phyloP scores from a whole-genome alignment of 768 basidiomycete species.

The Tricholoma sp. region DNA sequence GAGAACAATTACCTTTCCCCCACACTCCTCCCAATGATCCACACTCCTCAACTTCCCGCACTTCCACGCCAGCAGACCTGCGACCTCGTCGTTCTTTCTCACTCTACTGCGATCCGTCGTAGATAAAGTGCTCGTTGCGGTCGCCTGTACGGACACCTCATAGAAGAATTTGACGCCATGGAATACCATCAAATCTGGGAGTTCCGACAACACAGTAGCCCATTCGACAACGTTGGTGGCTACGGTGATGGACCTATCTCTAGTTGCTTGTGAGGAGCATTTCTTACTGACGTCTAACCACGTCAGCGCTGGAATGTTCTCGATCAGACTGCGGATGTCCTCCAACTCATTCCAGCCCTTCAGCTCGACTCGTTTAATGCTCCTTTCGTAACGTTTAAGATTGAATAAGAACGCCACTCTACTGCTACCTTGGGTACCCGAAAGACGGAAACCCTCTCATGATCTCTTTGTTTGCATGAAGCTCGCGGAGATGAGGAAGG shows the following conservation, averaged over 20 bases:
- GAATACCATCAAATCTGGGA: conserved; percentile 52
- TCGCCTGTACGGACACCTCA: conserved; percentile 37
- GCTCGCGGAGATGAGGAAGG: conserved; percentile 33
- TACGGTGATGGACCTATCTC: conserved; percentile 8
- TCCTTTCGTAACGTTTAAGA: conserved; percentile 29
- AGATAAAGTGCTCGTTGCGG: conserved; percentile 26
- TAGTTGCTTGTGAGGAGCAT: conserved; percentile 13
- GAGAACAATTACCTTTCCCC: conserved; percentile 48
- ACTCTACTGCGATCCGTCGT: conserved; percentile 58
- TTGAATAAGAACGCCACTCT: conserved; percentile 33
- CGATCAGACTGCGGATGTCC: conserved; percentile 45
- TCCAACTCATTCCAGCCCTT: conserved; percentile 58
- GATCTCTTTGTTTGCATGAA: conserved; percentile 40
- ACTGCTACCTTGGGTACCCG: conserved; percentile 18
- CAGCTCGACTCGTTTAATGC: conserved; percentile 47
- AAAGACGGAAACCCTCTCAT: conserved; percentile 51
- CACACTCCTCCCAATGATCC: conserved; percentile 63
- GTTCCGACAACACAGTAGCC: conserved; percentile 46
- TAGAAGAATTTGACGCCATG: conserved; percentile 67
- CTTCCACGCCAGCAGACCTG: conserved; percentile 57
- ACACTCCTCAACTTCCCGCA: conserved; percentile 54
- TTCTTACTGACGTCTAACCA: conserved; percentile 54
- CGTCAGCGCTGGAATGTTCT: conserved; percentile 41
- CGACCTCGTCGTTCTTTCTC: conserved; percentile 65
- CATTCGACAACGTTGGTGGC: conserved; percentile 51